Evolutionary conservation across 2,329 filamentous ascomycete genomes (phyloP), one percentile per base, ranked within the genome.

Genomic region (Metarhizium sp.): DNA sequence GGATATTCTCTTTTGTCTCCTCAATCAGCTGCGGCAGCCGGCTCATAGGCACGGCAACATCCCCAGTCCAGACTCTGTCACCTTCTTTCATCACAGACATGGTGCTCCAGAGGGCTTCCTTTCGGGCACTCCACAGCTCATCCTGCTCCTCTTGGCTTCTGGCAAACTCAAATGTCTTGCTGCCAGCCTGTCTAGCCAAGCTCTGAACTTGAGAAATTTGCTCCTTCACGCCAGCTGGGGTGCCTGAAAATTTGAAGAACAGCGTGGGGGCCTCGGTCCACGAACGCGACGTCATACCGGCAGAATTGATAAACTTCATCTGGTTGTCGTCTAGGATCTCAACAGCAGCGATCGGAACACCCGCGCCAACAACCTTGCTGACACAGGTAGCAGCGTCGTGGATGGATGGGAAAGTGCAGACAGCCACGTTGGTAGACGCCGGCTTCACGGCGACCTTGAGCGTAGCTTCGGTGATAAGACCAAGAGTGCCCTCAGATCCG

Each of bases 311-410:
- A 67, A 78, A 80, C 62, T 73, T 75, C 81, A 96, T 96, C 74
- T 95, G 91, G 56, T 91, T 86, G 67, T 95, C 91, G 72, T 96
- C 92, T 32, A 96, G 77, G 56, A 96, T 87, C 73, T 96, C 92
- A 47, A 96, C 84, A n/a, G 92, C 92, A 0, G 92, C 91, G 46
- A 96, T 85, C 34, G 88, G 89, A 11, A 96, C 81, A 30, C 90
- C 91, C 53, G 87, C 81, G 48, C 82, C 83, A 4, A 96, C 91
- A 11, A 96, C 90, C 54, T 80, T 80, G 61, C 86, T 84, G 2
- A 94, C 91, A 67, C 90, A 95, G 65, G 86, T 80, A 16, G 89
- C 90, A 1, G 90, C 90, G 60, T 82, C 75, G 49, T 87, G 83
- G 59, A 95, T 74, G 32, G 72, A 66, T 8, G 71, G 71, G 66